Evolutionary conservation across 768 basidiomycete genomes (phyloP).

Genomic region (Amanita pseudoporphyria): DNA sequence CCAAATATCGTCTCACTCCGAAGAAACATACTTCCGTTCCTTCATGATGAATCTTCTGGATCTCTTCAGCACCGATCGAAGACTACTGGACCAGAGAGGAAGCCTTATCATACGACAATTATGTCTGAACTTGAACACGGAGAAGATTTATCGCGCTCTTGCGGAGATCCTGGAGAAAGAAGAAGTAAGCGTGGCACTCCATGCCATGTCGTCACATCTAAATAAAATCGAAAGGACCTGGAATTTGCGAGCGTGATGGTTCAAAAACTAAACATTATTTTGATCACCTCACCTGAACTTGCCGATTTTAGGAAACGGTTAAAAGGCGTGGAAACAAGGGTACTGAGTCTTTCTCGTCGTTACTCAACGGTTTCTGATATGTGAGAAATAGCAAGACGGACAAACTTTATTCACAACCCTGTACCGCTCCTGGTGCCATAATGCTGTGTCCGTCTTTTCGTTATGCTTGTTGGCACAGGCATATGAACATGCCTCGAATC

Average conservation of each 20-base stretch:
- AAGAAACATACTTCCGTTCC: slow-evolving; percentile 89
- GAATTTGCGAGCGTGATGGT: slow-evolving; percentile 98
- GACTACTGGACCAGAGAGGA: slow-evolving; percentile 83
- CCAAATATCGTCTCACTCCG: slow-evolving; percentile 92
- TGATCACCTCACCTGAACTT: slow-evolving; percentile 95
- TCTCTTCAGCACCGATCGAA: slow-evolving; percentile 89
- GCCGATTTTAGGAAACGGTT: slow-evolving; percentile 87
- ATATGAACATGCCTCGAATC: slow-evolving; percentile 96
- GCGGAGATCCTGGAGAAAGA: slow-evolving; percentile 98
- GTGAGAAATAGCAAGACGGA: slow-evolving; percentile 67
- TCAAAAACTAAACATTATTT: slow-evolving; percentile 92
- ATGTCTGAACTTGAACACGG: slow-evolving; percentile 89
- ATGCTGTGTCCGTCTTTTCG: slow-evolving; percentile 93
- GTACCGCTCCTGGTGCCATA: slow-evolving; percentile 98
- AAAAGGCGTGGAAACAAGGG: slow-evolving; percentile 89
- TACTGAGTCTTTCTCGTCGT: slow-evolving; percentile 25
- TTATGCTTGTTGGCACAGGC: slow-evolving; percentile 95
- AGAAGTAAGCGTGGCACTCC: slow-evolving; percentile 48
- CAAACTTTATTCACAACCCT: slow-evolving; percentile 91
- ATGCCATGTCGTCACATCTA: background rate
- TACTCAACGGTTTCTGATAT: background rate
- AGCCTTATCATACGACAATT: slow-evolving; percentile 94
- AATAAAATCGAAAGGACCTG: slow-evolving; percentile 53
- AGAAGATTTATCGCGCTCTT: slow-evolving; percentile 90
- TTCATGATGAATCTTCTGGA: slow-evolving; percentile 95